Base-by-base conservation (phyloP, 305 asterid species). In the Fraxinus paxiana region DNA sequence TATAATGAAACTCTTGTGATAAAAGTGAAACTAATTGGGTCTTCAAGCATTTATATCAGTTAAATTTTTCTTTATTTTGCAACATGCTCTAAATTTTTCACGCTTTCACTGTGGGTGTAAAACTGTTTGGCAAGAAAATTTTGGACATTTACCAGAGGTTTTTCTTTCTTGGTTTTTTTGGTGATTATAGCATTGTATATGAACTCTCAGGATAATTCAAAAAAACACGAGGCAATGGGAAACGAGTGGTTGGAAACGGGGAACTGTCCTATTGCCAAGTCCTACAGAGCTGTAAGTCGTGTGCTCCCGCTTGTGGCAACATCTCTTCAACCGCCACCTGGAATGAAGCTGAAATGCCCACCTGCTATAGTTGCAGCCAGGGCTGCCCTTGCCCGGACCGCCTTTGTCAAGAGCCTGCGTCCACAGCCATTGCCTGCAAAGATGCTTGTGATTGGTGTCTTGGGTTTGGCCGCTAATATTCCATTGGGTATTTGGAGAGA, bases 401-500 rank as follows among this genome's bases (percentile, higher is more conserved):
- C 96, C 80, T 83, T 93, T 26, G 97, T 90, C 13, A 93, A 92
- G 86, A 87, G 82, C 43, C 59, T 92, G 28, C 91, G 97, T 4
- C 97, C 98, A 22, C 96, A 91, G 75, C 95, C 97, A 73, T 80
- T 93, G 61, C 90, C 96, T 28, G 88, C 94, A 79, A 93, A 93
- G 86, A 81, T 92, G 75, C 88, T 93, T 33, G 91, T 81, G 33
- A 92, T 93, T 69, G 93, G 97, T 20, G 86, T 82, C 77, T 51
- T 93, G 78, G 97, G 97, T 51, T 86, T 93, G 71, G 92, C 97
- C 26, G 94, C 93, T 51, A 93, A 93, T 80, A 85, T 93, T 78
- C 97, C 97, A 0, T 63, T 93, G 63, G 97, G 97, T 2, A 76
- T 89, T 35, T 93, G 97, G 97, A 90, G 94, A 84, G 97, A 93